Evolutionary conservation across 306 rosid genomes (phyloP).

Genomic region (Comarum palustre): DNA sequence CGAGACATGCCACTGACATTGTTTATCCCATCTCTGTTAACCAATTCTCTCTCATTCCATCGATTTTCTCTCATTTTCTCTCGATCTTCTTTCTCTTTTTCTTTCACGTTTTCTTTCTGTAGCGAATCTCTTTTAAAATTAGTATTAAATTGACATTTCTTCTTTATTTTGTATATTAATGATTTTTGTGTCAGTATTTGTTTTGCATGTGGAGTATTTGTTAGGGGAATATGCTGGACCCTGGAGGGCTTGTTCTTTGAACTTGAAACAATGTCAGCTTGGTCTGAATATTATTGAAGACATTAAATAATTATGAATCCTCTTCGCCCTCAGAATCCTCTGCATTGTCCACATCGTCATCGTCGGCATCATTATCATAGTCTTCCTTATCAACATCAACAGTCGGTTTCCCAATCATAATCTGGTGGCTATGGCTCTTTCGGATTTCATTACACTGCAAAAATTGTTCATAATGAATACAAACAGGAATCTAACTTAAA

Average conservation of each 20-base stretch:
- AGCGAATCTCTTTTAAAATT: no score
- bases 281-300: not conserved
- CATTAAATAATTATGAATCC: not conserved
- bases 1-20: no score
- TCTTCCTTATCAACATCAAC: slow-evolving; percentile 78
- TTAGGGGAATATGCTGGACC: not conserved
- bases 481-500: slow-evolving; percentile 2
- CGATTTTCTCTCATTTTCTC: no score
- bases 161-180: not conserved
- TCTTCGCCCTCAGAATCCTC: slow-evolving; percentile 94
- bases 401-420: slow-evolving; percentile 64
- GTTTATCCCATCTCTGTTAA: no score
- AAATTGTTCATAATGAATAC: slow-evolving; percentile 8
- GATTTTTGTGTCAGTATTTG: not conserved
- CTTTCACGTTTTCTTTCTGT: no score
- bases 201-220: slow-evolving; percentile 36
- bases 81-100: not conserved
- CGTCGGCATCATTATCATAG: slow-evolving; percentile 59
- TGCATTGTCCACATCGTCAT: slow-evolving; percentile 69
- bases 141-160: no score
- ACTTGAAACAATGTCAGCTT: not conserved
- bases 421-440: slow-evolving; percentile 55
- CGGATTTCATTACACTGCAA: slow-evolving; percentile 80
- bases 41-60: no score
- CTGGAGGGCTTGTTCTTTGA: not conserved